Evolutionary conservation across 495 filamentous ascomycete species (phyloP), one percentile per base, ranked within the genome.

Genomic region (Echria macrotheca): DNA sequence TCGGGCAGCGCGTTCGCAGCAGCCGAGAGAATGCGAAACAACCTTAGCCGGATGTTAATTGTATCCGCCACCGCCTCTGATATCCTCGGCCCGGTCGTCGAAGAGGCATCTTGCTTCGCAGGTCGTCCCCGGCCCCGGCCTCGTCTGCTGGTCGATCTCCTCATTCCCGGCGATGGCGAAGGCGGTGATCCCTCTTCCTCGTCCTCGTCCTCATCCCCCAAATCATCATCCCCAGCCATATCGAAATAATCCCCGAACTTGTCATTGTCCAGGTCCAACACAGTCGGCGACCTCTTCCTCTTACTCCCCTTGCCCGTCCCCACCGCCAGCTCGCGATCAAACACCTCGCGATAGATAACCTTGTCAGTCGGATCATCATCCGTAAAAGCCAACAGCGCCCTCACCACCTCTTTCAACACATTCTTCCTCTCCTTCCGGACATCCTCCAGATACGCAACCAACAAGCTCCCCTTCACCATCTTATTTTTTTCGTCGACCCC

Each of bases 41-140:
- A 66, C 17, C 80, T 76, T 57, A 83, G 76, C 25, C 85, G 81
- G 47, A 87, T 61, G n/a, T 66, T 60, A 14, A 88, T 71, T 2
- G 83, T 78, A 5, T 79, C 68, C 17, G 77, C 69, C 38, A 81
- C 76, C 10, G 80, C 78, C 26, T 60, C 58, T 58, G 33, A 64
- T 10, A 15, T 39, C 23, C 11, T 50, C 44, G 15, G 47, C 8
- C 1, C 32, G 18, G 2, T 35, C 6, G 1, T 31, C 14, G n/a
- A n/a, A n/a, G 8, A 24, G 14, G 46, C 25, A 10, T 6, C 1
- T 39, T 17, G 23, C 8, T 21, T 14, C 1, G 18, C n/a, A 17
- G 15, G 19, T 17, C 4, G 28, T 33, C 29, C 19, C 23, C 3
- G 40, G 38, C 8, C 5, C 36, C 23, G 15, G n/a, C 4, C 42